phyloP scores from a whole-genome alignment of 2,329 filamentous ascomycete species.

The Hypocrella siamensis region DNA sequence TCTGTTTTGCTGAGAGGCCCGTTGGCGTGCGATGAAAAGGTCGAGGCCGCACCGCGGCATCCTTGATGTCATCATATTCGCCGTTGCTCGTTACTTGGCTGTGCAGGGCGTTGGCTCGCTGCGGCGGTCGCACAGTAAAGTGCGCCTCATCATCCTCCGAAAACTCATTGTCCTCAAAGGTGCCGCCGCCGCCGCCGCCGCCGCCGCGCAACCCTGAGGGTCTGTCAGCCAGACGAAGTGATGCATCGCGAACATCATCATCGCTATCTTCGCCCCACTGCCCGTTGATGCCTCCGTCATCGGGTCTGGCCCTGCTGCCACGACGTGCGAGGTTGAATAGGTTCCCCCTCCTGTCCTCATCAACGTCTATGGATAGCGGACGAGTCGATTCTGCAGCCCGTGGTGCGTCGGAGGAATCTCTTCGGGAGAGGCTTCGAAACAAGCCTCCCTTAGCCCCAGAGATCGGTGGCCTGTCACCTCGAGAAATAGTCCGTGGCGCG shows the following conservation, averaged over 20 bases:
- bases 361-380: slow-evolving; percentile 45
- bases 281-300: slow-evolving; percentile 41
- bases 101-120: slow-evolving; percentile 14
- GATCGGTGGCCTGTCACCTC: slow-evolving; percentile 32
- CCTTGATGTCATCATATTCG: slow-evolving; percentile 8
- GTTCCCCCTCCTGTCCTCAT: slow-evolving; percentile 27
- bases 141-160: slow-evolving; percentile 39
- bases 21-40: slow-evolving; percentile 57
- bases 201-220: slow-evolving; percentile 23
- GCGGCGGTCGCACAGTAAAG: slow-evolving; percentile 29
- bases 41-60: slow-evolving; percentile 9
- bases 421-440: slow-evolving; percentile 27
- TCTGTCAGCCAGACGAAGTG: slow-evolving; percentile 8
- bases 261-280: slow-evolving; percentile 32
- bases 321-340: slow-evolving; percentile 26
- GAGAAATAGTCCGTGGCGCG: slow-evolving; percentile 17
- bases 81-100: slow-evolving; percentile 9
- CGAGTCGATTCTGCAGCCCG: slow-evolving; percentile 30
- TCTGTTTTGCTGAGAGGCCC: slow-evolving; percentile 46
- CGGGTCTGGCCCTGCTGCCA: slow-evolving; percentile 20
- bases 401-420: slow-evolving; percentile 18
- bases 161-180: slow-evolving; percentile 28
- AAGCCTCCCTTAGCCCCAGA: slow-evolving; percentile 27
- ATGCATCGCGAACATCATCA: slow-evolving; percentile 14
- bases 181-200: slow-evolving; percentile 24